Evolutionary conservation across 768 basidiomycete genomes (phyloP).

Genomic region (Russula sp.): DNA sequence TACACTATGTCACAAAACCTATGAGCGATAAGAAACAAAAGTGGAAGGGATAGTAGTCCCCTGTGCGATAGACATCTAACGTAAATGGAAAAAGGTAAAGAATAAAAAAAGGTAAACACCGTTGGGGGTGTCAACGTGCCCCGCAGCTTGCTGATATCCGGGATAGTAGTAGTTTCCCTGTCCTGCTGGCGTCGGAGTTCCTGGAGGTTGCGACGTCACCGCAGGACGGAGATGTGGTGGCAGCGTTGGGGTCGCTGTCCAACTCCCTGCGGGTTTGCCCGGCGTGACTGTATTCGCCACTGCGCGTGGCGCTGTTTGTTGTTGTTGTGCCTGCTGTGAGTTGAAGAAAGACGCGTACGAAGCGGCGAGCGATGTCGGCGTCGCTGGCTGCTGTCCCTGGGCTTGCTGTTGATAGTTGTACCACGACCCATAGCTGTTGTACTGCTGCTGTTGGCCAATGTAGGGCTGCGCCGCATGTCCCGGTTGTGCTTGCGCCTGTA

Average conservation of each 20-base stretch:
- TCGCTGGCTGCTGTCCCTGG: conserved; percentile 43
- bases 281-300: conserved; percentile 55
- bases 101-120: not conserved
- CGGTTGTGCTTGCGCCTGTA: conserved; percentile 29
- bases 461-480: conserved; percentile 42
- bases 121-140: conserved; percentile 13
- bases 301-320: conserved; percentile 38
- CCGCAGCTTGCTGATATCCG: conserved; percentile 32
- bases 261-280: conserved; percentile 31
- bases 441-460: conserved; percentile 38
- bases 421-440: conserved; percentile 45
- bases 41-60: conserved; percentile 7
- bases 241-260: conserved; percentile 39
- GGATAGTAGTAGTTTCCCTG: conserved; percentile 33
- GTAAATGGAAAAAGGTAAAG: not conserved
- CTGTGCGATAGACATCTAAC: conserved; percentile 25
- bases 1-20: conserved; percentile 5
- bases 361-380: conserved; percentile 35
- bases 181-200: conserved; percentile 32
- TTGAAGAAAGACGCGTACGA: conserved; percentile 46
- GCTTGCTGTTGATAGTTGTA: conserved; percentile 43
- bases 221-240: conserved; percentile 43
- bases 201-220: conserved; percentile 26
- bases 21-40: conserved; percentile 3
- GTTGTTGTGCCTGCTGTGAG: conserved; percentile 33